Conservation (phyloP, 78 protist genomes). For the Anaeramoeba ignava region DNA sequence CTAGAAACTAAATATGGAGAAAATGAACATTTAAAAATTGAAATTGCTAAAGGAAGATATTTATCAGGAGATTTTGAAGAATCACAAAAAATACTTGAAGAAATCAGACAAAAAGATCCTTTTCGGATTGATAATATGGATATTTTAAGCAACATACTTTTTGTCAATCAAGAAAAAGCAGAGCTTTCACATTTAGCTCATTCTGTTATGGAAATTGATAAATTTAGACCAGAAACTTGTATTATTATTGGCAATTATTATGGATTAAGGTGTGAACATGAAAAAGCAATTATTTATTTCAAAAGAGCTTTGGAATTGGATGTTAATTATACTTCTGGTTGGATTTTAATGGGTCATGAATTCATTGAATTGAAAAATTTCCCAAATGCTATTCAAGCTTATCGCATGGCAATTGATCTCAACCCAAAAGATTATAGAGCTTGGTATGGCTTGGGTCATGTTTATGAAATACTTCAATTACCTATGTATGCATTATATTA, state of each 20-base stretch:
- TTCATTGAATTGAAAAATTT: slow-evolving; percentile 73
- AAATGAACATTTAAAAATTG: neutral
- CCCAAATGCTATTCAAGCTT: slow-evolving; percentile 74
- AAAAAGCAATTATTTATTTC: neutral
- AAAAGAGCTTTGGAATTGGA: neutral
- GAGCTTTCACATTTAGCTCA: neutral
- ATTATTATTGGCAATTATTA: neutral
- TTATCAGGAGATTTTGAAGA: neutral
- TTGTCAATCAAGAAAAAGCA: neutral
- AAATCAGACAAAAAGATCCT: neutral
- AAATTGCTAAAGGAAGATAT: neutral
- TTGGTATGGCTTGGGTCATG: slow-evolving; percentile 76
- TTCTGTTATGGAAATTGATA: neutral
- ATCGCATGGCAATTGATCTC: slow-evolving; percentile 48
- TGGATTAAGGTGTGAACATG: neutral
- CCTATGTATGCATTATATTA: slow-evolving; percentile 69
- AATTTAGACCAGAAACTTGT: neutral
- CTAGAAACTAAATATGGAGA: neutral
- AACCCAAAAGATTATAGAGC: slow-evolving; percentile 82
- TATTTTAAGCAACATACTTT: neutral
- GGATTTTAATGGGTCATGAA: slow-evolving; percentile 93
- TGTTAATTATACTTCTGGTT: slow-evolving; percentile 53
- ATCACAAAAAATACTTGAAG: neutral
- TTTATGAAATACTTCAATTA: slow-evolving; percentile 74
- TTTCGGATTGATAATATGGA: neutral